Percentiles rank a stretch among this genome's conserved stretches.
Conservation (phyloP, 1,284 basidiomycete species). For the Amylostereum chailletii region DNA sequence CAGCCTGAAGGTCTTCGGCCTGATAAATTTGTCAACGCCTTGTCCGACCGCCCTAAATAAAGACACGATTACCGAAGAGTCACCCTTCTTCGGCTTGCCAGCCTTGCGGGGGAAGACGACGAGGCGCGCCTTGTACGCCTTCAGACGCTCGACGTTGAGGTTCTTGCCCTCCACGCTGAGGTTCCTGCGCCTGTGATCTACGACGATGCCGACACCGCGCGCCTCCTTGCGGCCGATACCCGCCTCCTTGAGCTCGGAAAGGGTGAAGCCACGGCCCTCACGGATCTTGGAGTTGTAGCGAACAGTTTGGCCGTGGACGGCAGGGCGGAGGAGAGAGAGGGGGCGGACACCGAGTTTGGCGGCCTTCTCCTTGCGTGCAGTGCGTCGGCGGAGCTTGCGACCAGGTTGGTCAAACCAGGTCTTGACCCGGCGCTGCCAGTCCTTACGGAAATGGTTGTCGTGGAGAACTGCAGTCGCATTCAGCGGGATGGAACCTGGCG, state of each 20-base stretch:
- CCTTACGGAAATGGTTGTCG: slow-evolving; percentile 97
- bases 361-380: slow-evolving; percentile 89
- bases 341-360: slow-evolving; percentile 90
- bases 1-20: slow-evolving; percentile 80
- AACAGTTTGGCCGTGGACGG: slow-evolving; percentile 93
- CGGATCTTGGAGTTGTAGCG: slow-evolving; percentile 99
- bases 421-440: slow-evolving; percentile 92
- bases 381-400: slow-evolving; percentile 93
- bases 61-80: slow-evolving; percentile 60
- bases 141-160: slow-evolving; percentile 91
- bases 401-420: slow-evolving; percentile 99
- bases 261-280: slow-evolving; percentile 95
- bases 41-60: slow-evolving; percentile 3
- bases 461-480: slow-evolving; percentile 58
- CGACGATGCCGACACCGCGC: slow-evolving; percentile 86
- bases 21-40: slow-evolving; percentile 21
- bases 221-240: slow-evolving; percentile 95
- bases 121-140: slow-evolving; percentile 84
- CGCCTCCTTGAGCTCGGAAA: slow-evolving; percentile 93
- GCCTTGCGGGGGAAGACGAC: slow-evolving; percentile 96
- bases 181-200: slow-evolving; percentile 97
- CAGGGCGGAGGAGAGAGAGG: slow-evolving; percentile 88
- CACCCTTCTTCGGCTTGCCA: slow-evolving; percentile 92
- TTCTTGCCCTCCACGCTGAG: slow-evolving; percentile 96
- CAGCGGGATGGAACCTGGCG: not conserved